A percentile compares a stretch with the other conserved stretches of the same genome.
These are phyloP conservation scores for Punica granatum DNA, from an alignment of 345 rosid species.

Conservation along the genomic window DNA sequence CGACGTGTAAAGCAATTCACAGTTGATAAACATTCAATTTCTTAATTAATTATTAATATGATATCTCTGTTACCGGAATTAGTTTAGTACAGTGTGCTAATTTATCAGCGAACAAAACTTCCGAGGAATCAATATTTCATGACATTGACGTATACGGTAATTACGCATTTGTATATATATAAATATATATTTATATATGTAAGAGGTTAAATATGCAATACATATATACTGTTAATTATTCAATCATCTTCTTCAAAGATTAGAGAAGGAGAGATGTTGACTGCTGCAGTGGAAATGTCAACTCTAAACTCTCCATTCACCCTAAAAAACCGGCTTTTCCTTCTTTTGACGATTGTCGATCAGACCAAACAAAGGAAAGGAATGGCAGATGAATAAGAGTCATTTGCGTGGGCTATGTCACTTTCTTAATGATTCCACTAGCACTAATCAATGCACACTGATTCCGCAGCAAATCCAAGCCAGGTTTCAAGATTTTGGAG, in stretches of 20 bases:
- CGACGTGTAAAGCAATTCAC: no score
- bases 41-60: no score
- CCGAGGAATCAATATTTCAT: no score
- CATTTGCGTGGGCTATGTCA: slow-evolving; percentile 9
- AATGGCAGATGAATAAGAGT: background rate
- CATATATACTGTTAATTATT: no score
- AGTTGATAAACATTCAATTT: no score
- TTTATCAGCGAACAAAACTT: no score
- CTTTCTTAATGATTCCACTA: slow-evolving; percentile 13
- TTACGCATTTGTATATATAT: no score
- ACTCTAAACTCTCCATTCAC: slow-evolving; percentile 8
- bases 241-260: background rate
- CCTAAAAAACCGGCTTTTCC: slow-evolving; percentile 24
- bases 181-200: no score
- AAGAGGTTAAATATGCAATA: no score
- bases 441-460: slow-evolving; percentile 5
- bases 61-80: no score
- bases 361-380: slow-evolving; percentile 1
- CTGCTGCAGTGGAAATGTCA: slow-evolving; percentile 22
- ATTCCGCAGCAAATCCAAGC: slow-evolving; percentile 11
- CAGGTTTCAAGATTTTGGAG: background rate
- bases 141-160: no score
- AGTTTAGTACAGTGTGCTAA: no score
- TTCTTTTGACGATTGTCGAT: slow-evolving; percentile 16
- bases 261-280: background rate